A percentile compares a stretch with the other conserved stretches of the same genome.
Evolutionary conservation across 2,329 filamentous ascomycete species (phyloP).

Genomic region (Metarhizium guizhouense): DNA sequence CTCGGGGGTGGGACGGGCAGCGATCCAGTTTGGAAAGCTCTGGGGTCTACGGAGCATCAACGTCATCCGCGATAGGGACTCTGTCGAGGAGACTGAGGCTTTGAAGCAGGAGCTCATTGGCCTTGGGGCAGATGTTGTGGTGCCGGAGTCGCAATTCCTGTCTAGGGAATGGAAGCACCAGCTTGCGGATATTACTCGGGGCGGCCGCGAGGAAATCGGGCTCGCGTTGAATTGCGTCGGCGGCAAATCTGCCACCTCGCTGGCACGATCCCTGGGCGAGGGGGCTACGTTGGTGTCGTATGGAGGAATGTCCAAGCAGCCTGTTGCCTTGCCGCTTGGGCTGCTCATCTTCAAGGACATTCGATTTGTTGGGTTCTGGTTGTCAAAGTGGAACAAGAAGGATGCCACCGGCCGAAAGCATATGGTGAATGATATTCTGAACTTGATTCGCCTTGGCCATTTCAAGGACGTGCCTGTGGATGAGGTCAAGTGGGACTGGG

Average conservation of each 20-base stretch:
- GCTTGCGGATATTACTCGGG: constrained; percentile 57
- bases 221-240: constrained; percentile 91
- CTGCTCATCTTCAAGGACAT: constrained; percentile 91
- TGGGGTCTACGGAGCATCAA: constrained; percentile 93
- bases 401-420: constrained; percentile 64
- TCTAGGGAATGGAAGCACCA: constrained; percentile 52
- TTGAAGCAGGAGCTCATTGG: constrained; percentile 41
- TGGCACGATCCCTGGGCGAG: constrained; percentile 65
- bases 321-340: constrained; percentile 70
- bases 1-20: constrained; percentile 81
- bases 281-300: constrained; percentile 81
- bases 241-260: constrained; percentile 68
- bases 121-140: constrained; percentile 48
- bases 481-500: constrained; percentile 73
- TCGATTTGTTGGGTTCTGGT: constrained; percentile 87
- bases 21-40: constrained; percentile 74
- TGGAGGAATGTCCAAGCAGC: constrained; percentile 88
- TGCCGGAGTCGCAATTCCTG: constrained; percentile 47
- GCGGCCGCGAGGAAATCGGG: constrained; percentile 61
- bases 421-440: constrained; percentile 79
- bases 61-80: constrained; percentile 66
- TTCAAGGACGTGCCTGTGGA: constrained; percentile 81
- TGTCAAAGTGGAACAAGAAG: constrained; percentile 76
- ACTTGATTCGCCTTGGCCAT: constrained; percentile 62
- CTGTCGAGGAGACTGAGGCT: constrained; percentile 52